Conservation (phyloP, 768 basidiomycete species). For the Boletus coccyginus region DNA sequence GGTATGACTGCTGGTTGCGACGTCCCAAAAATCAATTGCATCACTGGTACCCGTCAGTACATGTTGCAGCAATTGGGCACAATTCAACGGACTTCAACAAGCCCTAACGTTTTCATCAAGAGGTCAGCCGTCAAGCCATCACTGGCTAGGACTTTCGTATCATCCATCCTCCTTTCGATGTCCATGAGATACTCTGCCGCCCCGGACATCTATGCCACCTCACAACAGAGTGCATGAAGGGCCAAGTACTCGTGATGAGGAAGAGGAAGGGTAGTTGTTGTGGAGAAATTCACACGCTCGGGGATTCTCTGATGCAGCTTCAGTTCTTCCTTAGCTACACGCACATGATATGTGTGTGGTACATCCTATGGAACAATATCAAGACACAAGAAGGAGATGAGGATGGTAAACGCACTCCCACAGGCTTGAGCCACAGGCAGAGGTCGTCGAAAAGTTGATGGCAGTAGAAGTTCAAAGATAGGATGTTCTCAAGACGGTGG, state of each 20-base stretch:
- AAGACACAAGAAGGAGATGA: background rate
- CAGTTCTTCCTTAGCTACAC: background rate
- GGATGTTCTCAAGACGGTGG: background rate
- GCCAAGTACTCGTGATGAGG: background rate
- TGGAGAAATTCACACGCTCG: background rate
- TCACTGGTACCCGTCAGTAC: too few relatives aligned
- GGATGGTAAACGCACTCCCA: background rate
- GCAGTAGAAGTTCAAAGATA: background rate
- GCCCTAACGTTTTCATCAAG: too few relatives aligned
- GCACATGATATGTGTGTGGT: background rate
- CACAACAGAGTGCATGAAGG: conserved; percentile 7
- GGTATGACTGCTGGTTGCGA: too few relatives aligned
- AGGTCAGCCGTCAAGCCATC: background rate
- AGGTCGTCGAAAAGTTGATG: background rate
- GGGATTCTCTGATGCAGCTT: background rate
- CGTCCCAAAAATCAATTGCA: too few relatives aligned
- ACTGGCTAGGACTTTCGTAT: background rate
- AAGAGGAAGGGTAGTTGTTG: background rate
- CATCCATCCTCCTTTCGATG: conserved; percentile 1
- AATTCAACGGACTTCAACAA: too few relatives aligned
- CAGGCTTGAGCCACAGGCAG: conserved; percentile 3
- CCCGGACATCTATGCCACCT: conserved; percentile 8
- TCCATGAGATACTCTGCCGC: background rate
- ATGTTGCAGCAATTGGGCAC: too few relatives aligned
- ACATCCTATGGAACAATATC: background rate